Base-by-base conservation (phyloP, 2,329 filamentous ascomycete genomes). In the Sarocladium brachiariae region DNA sequence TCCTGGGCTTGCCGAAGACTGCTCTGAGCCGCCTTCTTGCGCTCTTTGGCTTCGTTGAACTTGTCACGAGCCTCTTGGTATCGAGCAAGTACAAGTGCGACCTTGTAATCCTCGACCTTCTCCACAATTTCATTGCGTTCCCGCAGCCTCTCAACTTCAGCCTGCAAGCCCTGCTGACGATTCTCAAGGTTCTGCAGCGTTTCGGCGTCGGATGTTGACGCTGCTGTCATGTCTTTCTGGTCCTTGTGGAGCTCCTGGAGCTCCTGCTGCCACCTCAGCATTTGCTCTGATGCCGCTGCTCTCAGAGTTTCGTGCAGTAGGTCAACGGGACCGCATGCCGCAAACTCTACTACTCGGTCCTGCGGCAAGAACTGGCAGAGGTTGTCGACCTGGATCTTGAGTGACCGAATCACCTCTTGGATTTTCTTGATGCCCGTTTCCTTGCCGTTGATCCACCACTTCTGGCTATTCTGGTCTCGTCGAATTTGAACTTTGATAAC, bases 341-440 rank as follows among this genome's bases (percentile, higher is more conserved):
- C 89, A 63, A 99, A 99, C 62, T 96, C 91, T 21, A 90, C 89
- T 1, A 99, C 93, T 58, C 91, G 87, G 64, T 99, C 93, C 66
- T 99, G 93, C 0, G 93, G 93, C 39, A 99, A 72, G 60, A 99
- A 99, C 64, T 99, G 93, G 65, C 93, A 99, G 2, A 99, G 76
- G 59, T 99, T 99, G 71, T 99, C 93, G 56, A 97, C 89, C 66
- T 99, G 93, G 49, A 99, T 97, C 46, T 86, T 86, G 60, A 95
- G 83, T 9, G 75, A 76, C 53, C 74, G 78, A 54, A 85, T 86
- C 46, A 96, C 70, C 9, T 75, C 69, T 58, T 86, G 75, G 6
- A 97, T 76, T 3, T 74, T 74, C 59, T 84, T 86, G 55, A 83
- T 79, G 1, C 75, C 75, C 4, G 74, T 68, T 51, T 78, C 76